Evolutionary conservation across 441 rosid genomes (phyloP).

Genomic region (Viola pubescens): DNA sequence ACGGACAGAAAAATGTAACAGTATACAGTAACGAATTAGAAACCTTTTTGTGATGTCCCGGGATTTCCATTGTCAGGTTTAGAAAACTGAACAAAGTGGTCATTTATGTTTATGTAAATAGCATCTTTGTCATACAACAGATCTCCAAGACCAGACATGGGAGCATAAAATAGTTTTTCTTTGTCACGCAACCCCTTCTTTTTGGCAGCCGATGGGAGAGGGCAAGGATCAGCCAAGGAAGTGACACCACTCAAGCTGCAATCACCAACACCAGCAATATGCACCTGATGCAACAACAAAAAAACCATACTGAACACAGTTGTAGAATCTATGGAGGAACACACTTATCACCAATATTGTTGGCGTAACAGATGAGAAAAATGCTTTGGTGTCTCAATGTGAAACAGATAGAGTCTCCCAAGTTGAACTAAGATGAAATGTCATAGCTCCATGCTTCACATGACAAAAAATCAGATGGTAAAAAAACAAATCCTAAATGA

Average conservation of each 20-base stretch:
- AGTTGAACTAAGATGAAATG: too few relatives aligned
- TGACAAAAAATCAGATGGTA: too few relatives aligned
- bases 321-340: not conserved
- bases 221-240: slow-evolving; percentile 82
- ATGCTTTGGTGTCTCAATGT: too few relatives aligned
- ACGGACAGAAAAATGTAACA: not conserved
- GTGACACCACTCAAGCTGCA: slow-evolving; percentile 66
- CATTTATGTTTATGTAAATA: slow-evolving; percentile 86
- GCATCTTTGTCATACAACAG: slow-evolving; percentile 93
- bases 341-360: too few relatives aligned
- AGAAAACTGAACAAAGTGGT: slow-evolving; percentile 80
- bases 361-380: too few relatives aligned
- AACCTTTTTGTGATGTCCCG: slow-evolving; percentile 51
- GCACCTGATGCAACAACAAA: slow-evolving; percentile 44
- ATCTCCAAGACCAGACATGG: slow-evolving; percentile 96
- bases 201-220: slow-evolving; percentile 84
- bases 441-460: too few relatives aligned
- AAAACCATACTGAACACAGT: slow-evolving; percentile 10
- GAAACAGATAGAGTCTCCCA: too few relatives aligned
- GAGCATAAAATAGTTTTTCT: slow-evolving; percentile 87
- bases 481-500: not conserved
- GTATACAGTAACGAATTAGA: slow-evolving; percentile 3
- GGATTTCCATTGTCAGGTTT: slow-evolving; percentile 53
- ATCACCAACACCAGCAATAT: slow-evolving; percentile 98
- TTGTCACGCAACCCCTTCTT: slow-evolving; percentile 81